Evolutionary conservation across 129 eudicot genomes (phyloP).

Genomic region (Erigeron canadensis): DNA sequence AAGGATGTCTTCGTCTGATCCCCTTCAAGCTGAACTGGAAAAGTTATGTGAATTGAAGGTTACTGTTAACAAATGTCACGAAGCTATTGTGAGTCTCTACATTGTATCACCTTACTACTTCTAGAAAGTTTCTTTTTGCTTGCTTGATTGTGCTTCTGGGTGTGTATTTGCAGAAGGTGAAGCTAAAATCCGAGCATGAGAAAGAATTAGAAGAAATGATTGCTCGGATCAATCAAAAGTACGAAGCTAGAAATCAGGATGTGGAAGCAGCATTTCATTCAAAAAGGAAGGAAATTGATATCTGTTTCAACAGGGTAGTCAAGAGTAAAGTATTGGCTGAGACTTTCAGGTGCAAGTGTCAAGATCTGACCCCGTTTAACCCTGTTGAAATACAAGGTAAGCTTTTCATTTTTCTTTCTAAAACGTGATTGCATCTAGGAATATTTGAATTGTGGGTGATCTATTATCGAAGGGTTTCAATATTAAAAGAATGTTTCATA

Average conservation of each 20-base stretch:
- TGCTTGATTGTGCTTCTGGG: conserved; percentile 20
- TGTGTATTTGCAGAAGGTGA: conserved; percentile 48
- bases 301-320: conserved; percentile 37
- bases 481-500: no score
- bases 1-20: conserved; percentile 36
- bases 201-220: conserved; percentile 60
- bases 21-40: conserved; percentile 63
- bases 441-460: no score
- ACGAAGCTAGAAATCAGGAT: conserved; percentile 52
- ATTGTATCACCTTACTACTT: conserved; percentile 14
- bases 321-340: conserved; percentile 67
- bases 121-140: conserved; percentile 8
- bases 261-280: conserved; percentile 46
- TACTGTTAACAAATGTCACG: conserved; percentile 35
- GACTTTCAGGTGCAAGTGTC: conserved; percentile 56
- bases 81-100: conserved; percentile 45
- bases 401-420: background rate
- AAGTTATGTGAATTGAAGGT: conserved; percentile 44
- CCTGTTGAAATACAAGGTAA: conserved; percentile 44
- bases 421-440: background rate
- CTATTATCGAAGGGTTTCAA: no score
- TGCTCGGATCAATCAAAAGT: conserved; percentile 50
- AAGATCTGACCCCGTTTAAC: conserved; percentile 49
- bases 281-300: conserved; percentile 58
- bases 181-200: conserved; percentile 61